Conservation (phyloP, 495 filamentous ascomycete species). For the Arthonia radiata region DNA sequence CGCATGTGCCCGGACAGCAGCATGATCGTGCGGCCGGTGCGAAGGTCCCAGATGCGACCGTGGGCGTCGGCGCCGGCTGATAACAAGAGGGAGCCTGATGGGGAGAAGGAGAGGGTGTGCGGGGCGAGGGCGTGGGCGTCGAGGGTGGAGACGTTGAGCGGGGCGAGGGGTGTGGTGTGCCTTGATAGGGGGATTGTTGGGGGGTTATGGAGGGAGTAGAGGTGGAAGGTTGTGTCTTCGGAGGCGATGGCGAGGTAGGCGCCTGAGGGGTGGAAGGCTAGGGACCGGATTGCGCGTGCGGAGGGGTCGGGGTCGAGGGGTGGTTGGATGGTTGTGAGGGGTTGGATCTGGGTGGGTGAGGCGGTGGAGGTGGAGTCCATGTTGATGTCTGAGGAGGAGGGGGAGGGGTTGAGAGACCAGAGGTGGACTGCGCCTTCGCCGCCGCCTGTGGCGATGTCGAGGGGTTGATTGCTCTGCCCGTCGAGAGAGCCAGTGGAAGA, state of each 20-base stretch:
- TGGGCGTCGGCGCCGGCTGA: constrained; percentile 84
- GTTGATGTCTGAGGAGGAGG: constrained; percentile 73
- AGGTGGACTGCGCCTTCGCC: constrained; percentile 77
- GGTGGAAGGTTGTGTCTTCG: constrained; percentile 85
- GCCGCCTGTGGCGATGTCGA: constrained; percentile 78
- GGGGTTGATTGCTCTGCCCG: constrained; percentile 41
- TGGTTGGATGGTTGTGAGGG: constrained; percentile 58
- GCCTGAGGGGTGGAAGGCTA: constrained; percentile 88
- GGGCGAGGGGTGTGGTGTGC: too few species aligned
- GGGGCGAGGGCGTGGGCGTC: constrained; percentile 90
- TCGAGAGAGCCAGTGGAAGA: constrained; percentile 46
- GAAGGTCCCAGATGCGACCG: constrained; percentile 88
- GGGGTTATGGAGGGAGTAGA: constrained; percentile 79
- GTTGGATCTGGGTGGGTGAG: constrained; percentile 64
- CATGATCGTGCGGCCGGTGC: constrained; percentile 86
- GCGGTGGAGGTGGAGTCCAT: constrained; percentile 78
- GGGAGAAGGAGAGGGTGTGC: constrained; percentile 68
- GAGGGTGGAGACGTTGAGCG: constrained; percentile 63
- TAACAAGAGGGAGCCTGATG: constrained; percentile 71
- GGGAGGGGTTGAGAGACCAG: constrained; percentile 66
- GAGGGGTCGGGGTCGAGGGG: too few species aligned
- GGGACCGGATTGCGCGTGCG: constrained; percentile 68
- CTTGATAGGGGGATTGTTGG: constrained; percentile 89
- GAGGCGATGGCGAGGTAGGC: constrained; percentile 79
- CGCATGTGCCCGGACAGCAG: constrained; percentile 83